A percentile compares a stretch with the other conserved stretches of the same genome.
phyloP scores from a whole-genome alignment of 2,329 filamentous ascomycete species.

The Chrysoporthe austroafricana region DNA sequence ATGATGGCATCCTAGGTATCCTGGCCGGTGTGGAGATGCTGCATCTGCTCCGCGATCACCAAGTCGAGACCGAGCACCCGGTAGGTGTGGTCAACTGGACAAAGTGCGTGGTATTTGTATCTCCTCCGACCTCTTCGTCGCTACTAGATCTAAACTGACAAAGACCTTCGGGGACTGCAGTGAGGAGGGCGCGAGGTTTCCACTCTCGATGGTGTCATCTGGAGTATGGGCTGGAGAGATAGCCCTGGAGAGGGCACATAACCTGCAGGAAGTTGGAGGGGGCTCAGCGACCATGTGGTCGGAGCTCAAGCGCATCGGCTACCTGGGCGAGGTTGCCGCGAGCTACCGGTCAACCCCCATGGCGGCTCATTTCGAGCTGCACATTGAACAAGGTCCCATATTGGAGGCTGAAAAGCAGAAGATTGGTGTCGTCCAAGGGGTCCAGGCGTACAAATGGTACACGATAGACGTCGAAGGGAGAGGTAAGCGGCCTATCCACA shows the following conservation, averaged over 20 bases:
- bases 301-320: conserved; percentile 74
- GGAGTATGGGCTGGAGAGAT: conserved; percentile 78
- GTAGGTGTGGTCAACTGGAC: conserved; percentile 81
- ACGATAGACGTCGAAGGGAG: conserved; percentile 67
- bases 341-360: conserved; percentile 65
- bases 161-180: conserved; percentile 40
- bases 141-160: background rate
- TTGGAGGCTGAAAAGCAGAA: conserved; percentile 67
- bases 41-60: conserved; percentile 67
- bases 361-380: conserved; percentile 80
- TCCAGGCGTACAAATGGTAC: conserved; percentile 77
- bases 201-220: conserved; percentile 73
- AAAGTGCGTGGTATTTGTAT: conserved; percentile 49
- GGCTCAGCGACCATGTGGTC: conserved; percentile 66
- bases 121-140: background rate
- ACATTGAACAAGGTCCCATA: conserved; percentile 83
- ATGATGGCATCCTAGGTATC: conserved; percentile 79
- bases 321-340: conserved; percentile 62
- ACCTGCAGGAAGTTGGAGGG: conserved; percentile 63
- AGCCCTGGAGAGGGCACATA: conserved; percentile 62
- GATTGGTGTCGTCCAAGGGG: conserved; percentile 72
- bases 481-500: conserved; percentile 32
- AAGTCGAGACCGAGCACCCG: conserved; percentile 69
- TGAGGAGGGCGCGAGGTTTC: conserved; percentile 82
- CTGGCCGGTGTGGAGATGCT: conserved; percentile 75